Evolutionary conservation across 768 basidiomycete species (phyloP), one percentile per base, ranked within the genome.

Genomic region (Cantharellus cinnabarinus): DNA sequence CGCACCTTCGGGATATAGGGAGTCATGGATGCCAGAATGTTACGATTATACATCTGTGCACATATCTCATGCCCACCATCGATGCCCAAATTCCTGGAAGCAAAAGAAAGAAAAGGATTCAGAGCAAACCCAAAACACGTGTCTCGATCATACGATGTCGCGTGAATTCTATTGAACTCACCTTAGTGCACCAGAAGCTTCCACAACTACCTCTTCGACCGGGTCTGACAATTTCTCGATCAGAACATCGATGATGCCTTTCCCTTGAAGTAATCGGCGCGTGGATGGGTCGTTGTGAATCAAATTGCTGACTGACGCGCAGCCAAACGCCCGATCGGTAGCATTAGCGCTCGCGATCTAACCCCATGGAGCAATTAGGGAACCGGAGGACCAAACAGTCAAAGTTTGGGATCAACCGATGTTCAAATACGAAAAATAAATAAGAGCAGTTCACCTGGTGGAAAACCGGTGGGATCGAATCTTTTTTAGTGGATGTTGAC

Each of bases 21-120:
- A 64, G 75, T 80, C 60, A 90, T 69, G 2, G 87, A 86, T 3
- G 81, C 76, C 56, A 95, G 73, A 51, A 95, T 82, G 64, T 87
- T 88, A 73, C 95, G 95, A 70, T 97, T 95, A 72, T 84, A 93
- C 88, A 97, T 93, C 70, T 95, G 89, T 1, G 85, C 89, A 65
- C 91, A 93, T 53, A 95, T 85, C 63, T 95, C 90, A 67, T 88
- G 86, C 57, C 93, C 93, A 14, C 91, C 93, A 67, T 97, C 93
- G 66, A 97, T 83, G 66, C 89, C 90, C 10, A 97, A 70, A 71
- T 95, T 97, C 62, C 91, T 95, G 56, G 59, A 60, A 39, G 20
- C 34, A n/a, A n/a, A 58, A 4, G n/a, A n/a, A 3, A 48, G 1
- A 29, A 48, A 48, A 10, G 10, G 44, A 10, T 10, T 48, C 44